These are phyloP conservation scores for Ogataea kodamae DNA, from an alignment of 805 yeast genomes.

Conservation along the genomic window DNA sequence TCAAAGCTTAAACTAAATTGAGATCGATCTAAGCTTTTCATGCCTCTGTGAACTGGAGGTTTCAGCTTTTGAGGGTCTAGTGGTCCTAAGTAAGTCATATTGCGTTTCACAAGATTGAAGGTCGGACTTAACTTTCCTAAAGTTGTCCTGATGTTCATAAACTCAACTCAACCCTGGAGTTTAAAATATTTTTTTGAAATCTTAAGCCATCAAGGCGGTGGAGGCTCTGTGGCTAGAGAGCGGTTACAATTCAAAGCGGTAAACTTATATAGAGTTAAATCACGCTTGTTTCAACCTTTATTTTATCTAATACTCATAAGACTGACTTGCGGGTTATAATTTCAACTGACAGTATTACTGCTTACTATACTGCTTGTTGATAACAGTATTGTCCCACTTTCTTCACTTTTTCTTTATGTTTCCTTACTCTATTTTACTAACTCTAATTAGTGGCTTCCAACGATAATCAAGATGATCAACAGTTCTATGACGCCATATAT, in stretches of 20 bases:
- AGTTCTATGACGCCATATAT: conserved; percentile 14
- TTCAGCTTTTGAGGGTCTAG: conserved; percentile 11
- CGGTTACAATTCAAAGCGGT: conserved; percentile 11
- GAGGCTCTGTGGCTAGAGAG: conserved; percentile 2
- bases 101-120: conserved; percentile 1
- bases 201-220: conserved; percentile 5
- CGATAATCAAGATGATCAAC: conserved; percentile 12
- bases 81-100: conserved; percentile 8
- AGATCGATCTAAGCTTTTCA: conserved; percentile 63
- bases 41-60: conserved; percentile 69
- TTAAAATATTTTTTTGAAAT: background rate
- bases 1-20: conserved; percentile 57
- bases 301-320: background rate
- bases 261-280: conserved; percentile 2
- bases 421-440: conserved; percentile 10
- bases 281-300: conserved; percentile 3
- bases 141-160: conserved; percentile 4
- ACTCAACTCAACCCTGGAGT: background rate
- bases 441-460: conserved; percentile 11
- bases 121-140: no score
- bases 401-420: background rate
- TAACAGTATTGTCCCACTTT: conserved; percentile 8
- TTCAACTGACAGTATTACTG: no score
- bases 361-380: no score
- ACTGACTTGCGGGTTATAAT: no score